Base-by-base conservation (phyloP, 2,329 filamentous ascomycete genomes). In the Chaetomium strumarium region DNA sequence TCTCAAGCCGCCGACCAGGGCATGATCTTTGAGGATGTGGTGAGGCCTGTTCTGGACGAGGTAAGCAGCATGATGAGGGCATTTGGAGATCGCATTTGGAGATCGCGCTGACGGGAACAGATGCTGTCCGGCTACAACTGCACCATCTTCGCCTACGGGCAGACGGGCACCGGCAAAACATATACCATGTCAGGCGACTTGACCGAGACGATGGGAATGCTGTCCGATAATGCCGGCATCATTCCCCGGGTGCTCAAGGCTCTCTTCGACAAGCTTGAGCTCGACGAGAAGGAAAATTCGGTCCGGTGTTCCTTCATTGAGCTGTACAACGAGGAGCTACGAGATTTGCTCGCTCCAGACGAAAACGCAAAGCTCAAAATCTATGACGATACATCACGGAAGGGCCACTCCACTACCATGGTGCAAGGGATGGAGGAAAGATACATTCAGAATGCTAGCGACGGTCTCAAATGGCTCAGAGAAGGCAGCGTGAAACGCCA, bases 121-220 rank as follows among this genome's bases (percentile, higher is more conserved):
- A 96, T 97, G 78, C 79, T 99, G 39, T 80, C 84, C 20, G 93
- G 93, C 48, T 97, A 89, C 73, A 99, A 99, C 69, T 99, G 93
- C 72, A 99, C 93, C 5, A 96, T 99, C 55, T 99, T 99, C 64
- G 93, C 93, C 33, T 99, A 99, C 68, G 93, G 93, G 24, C 93
- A 99, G 69, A 99, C 93, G 0, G 93, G 93, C 41, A 99, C 93
- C 0, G 93, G 93, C 62, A 99, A 99, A 70, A 99, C 93, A 13
- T 99, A 99, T 70, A 99, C 93, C 20, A 99, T 99, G 93, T 96
- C 92, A 0, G 93, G 93, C 51, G 92, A 99, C 68, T 96, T 99
- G 83, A 88, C 81, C 13, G 88, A 96, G 62, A 89, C 83, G 0
- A 71, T 90, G 36, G 90, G 92, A 1, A 83, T 96, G 55, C 77